Percentiles rank a stretch among this genome's conserved stretches.
Conservation (phyloP, 345 rosid genomes). For the Arabidopsis suecica region DNA sequence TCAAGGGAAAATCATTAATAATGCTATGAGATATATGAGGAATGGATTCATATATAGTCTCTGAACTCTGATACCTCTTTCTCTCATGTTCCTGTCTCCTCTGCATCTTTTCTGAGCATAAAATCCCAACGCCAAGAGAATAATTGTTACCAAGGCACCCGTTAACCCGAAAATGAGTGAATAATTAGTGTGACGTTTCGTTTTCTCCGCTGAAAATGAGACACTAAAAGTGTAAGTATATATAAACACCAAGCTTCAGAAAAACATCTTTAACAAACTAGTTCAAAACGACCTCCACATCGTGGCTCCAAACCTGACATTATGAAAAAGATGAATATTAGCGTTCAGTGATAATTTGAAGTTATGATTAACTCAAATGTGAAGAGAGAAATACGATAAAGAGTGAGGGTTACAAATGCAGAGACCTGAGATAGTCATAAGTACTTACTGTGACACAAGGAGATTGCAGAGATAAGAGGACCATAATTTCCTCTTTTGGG, state of each 20-base stretch:
- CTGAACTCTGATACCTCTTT: slow-evolving; percentile 9
- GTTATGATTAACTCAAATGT: not conserved
- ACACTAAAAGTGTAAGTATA: slow-evolving; percentile 9
- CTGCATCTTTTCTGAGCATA: slow-evolving; percentile 45
- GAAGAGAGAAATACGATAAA: not conserved
- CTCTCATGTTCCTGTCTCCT: slow-evolving; percentile 17
- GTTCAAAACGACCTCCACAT: slow-evolving; percentile 27
- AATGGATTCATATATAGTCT: not conserved
- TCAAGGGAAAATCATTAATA: not conserved
- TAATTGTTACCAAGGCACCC: slow-evolving; percentile 21
- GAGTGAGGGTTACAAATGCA: not conserved
- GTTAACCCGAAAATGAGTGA: slow-evolving; percentile 11
- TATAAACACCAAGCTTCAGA: not conserved
- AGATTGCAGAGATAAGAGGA: slow-evolving; percentile 72
- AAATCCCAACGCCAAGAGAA: slow-evolving; percentile 35
- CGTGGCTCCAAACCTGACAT: slow-evolving; percentile 17
- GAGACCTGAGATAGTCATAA: not conserved
- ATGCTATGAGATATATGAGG: not conserved
- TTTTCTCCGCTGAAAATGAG: slow-evolving; percentile 28
- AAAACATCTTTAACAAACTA: not conserved
- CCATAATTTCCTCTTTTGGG: slow-evolving; percentile 59
- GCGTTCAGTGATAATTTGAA: not conserved
- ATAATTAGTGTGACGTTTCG: not conserved
- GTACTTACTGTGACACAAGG: slow-evolving; percentile 49
- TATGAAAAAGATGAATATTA: not conserved